A percentile compares a stretch with the other conserved stretches of the same genome.
phyloP scores from a whole-genome alignment of 371 early-diverging fungal genomes.

The Rhizopus arrhizus region DNA sequence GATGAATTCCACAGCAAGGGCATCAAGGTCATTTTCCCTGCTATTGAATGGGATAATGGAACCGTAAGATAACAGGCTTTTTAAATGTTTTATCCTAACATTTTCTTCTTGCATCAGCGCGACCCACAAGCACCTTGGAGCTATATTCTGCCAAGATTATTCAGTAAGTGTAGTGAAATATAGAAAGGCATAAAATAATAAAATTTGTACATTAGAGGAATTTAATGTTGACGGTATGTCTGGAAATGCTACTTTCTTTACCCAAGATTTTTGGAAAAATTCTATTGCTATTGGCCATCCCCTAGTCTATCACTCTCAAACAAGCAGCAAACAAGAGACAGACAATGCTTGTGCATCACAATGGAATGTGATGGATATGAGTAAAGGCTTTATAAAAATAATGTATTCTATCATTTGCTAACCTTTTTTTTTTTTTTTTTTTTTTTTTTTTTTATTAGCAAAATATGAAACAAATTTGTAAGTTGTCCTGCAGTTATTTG shows the following conservation, averaged over 20 bases:
- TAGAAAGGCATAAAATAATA: not conserved
- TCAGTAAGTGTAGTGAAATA: conserved; percentile 19
- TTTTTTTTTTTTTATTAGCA: conserved; percentile 9
- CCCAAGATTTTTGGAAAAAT: conserved; percentile 31
- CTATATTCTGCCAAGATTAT: conserved; percentile 32
- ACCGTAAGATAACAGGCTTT: conserved; percentile 18
- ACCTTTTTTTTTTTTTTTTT: no score
- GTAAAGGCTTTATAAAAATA: conserved; percentile 12
- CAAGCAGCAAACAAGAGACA: conserved; percentile 6
- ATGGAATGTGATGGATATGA: conserved; percentile 29
- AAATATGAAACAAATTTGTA: conserved; percentile 21
- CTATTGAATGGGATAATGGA: conserved; percentile 30
- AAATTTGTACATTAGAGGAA: conserved; percentile 23
- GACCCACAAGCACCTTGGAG: conserved; percentile 36
- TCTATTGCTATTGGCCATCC: conserved; percentile 35
- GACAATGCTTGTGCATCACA: conserved; percentile 11
- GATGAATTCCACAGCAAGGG: conserved; percentile 26
- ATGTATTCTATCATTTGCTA: not conserved
- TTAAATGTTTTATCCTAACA: not conserved
- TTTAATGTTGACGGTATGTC: conserved; percentile 33
- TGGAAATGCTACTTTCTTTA: conserved; percentile 23
- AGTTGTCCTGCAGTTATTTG: not conserved
- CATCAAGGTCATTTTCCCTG: conserved; percentile 29
- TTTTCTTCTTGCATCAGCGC: conserved; percentile 17
- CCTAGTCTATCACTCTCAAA: conserved; percentile 26